These are phyloP conservation scores for Hanseniaspora uvarum DNA, from an alignment of 1,139 yeast genomes.

Conservation along the genomic window DNA sequence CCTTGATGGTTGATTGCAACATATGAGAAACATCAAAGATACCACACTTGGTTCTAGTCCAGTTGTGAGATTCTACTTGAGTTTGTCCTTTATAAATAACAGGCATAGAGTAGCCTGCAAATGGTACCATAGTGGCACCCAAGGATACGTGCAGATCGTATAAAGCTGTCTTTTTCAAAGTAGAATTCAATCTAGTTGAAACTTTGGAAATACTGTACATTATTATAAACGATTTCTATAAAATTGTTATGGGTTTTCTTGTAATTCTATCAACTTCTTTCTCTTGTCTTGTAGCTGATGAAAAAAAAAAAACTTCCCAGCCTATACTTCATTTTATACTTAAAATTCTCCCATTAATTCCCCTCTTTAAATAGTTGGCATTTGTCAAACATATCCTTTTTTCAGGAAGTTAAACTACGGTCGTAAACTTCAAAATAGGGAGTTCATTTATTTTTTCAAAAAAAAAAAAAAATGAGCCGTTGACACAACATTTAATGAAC, in stretches of 20 bases:
- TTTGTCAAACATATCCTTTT: not conserved
- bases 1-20: conserved; percentile 76
- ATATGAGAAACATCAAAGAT: conserved; percentile 93
- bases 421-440: not conserved
- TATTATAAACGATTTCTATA: not conserved
- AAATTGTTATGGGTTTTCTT: not conserved
- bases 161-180: conserved; percentile 61
- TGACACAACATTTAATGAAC: not conserved
- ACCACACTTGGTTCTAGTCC: conserved; percentile 86
- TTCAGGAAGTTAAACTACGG: not conserved
- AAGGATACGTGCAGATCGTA: conserved; percentile 65
- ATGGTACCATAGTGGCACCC: conserved; percentile 88
- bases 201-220: conserved; percentile 24
- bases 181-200: conserved; percentile 26
- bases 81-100: conserved; percentile 71
- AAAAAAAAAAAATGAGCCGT: no score
- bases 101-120: conserved; percentile 94
- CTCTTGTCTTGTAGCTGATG: not conserved
- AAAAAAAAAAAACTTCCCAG: no score
- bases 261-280: not conserved
- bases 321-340: no score
- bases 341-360: not conserved
- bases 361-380: not conserved
- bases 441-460: not conserved
- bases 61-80: conserved; percentile 84